Evolutionary conservation across 305 asterid genomes (phyloP).

Genomic region (Rubia peregrina): DNA sequence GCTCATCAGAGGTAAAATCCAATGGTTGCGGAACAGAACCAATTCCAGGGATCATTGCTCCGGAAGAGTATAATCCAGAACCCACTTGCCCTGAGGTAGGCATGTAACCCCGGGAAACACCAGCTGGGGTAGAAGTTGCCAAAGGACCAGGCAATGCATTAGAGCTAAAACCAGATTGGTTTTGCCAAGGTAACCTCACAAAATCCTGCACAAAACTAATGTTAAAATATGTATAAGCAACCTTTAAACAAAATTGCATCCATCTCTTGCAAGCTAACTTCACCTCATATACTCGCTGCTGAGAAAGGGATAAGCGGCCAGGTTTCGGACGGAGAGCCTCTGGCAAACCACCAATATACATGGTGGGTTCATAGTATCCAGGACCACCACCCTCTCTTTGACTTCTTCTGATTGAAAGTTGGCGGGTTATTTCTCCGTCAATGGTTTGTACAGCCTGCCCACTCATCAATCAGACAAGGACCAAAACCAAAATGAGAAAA

Average conservation of each 20-base stretch:
- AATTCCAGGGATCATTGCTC: constrained; percentile 48
- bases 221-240: neutral
- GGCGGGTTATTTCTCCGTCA: constrained; percentile 85
- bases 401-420: constrained; percentile 63
- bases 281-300: constrained; percentile 98
- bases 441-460: constrained; percentile 85
- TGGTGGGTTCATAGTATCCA: constrained; percentile 54
- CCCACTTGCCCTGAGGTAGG: constrained; percentile 54
- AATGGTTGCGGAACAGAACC: constrained; percentile 51
- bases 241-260: neutral
- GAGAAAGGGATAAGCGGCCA: constrained; percentile 82
- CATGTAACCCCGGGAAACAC: constrained; percentile 48
- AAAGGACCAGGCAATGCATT: constrained; percentile 64
- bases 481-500: neutral
- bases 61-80: constrained; percentile 49
- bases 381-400: constrained; percentile 80
- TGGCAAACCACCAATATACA: constrained; percentile 66
- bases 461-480: constrained; percentile 9
- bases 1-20: constrained; percentile 58
- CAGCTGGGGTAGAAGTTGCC: constrained; percentile 45
- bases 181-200: constrained; percentile 93
- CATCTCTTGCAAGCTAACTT: neutral
- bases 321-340: constrained; percentile 98
- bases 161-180: constrained; percentile 67
- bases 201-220: constrained; percentile 50